A percentile compares a stretch with the other conserved stretches of the same genome.
phyloP scores from a whole-genome alignment of 495 filamentous ascomycete genomes.

The Thermothielavioides terrestris region DNA sequence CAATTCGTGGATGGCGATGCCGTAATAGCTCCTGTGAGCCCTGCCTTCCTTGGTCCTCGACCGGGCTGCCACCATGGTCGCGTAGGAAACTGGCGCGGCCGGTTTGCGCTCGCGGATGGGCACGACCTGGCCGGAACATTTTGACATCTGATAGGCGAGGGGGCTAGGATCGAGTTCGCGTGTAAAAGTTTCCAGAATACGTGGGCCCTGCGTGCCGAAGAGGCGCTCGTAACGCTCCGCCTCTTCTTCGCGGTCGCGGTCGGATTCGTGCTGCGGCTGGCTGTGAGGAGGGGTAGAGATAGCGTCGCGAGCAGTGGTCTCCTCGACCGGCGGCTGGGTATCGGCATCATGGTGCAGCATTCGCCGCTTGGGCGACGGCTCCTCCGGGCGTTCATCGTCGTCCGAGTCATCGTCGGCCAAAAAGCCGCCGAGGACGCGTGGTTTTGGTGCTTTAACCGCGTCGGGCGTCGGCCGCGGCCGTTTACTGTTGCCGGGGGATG shows the following conservation, averaged over 20 bases:
- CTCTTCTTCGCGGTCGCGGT: constrained; percentile 16
- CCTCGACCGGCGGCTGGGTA: background rate
- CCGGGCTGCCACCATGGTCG: constrained; percentile 58
- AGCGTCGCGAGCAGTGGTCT: background rate
- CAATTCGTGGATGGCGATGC: constrained; percentile 77
- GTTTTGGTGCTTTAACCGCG: constrained; percentile 13
- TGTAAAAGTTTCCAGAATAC: background rate
- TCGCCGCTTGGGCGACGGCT: constrained; percentile 34
- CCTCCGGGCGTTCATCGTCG: constrained; percentile 13
- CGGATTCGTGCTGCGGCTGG: constrained; percentile 10
- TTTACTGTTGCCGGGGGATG: constrained; percentile 43
- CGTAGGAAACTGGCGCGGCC: constrained; percentile 47
- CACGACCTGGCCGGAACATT: constrained; percentile 56
- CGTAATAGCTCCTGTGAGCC: constrained; percentile 80
- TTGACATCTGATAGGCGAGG: constrained; percentile 44
- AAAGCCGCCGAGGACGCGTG: constrained; percentile 34
- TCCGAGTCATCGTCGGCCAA: constrained; percentile 39
- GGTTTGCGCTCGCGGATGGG: constrained; percentile 46
- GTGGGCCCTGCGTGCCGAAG: constrained; percentile 11
- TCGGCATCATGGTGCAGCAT: constrained; percentile 17
- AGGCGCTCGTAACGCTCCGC: constrained; percentile 22
- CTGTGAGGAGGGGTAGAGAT: constrained; percentile 14
- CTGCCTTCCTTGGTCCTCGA: constrained; percentile 59
- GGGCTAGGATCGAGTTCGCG: constrained; percentile 5
- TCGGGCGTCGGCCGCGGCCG: constrained; percentile 17